A percentile compares a stretch with the other conserved stretches of the same genome.
These are phyloP conservation scores for Incumbomyces lentus DNA, from an alignment of 2,329 filamentous ascomycete genomes.

Conservation along the genomic window DNA sequence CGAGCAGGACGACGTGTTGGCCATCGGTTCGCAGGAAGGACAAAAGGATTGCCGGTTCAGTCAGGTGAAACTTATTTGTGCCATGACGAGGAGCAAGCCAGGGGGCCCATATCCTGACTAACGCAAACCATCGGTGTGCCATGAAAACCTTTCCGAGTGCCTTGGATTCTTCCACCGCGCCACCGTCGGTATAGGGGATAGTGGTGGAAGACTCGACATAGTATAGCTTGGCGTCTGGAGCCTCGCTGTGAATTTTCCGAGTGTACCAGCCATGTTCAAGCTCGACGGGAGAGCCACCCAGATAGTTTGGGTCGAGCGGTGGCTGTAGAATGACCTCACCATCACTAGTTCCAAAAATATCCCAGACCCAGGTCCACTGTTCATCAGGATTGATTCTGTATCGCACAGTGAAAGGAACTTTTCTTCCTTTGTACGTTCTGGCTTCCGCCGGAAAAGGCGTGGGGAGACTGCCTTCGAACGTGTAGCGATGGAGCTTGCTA, in stretches of 20 bases:
- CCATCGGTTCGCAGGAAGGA: slow-evolving; percentile 67
- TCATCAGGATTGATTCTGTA: slow-evolving; percentile 29
- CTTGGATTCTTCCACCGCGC: slow-evolving; percentile 43
- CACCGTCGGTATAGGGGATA: slow-evolving; percentile 48
- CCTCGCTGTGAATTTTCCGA: slow-evolving; percentile 29
- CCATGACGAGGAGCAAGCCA: slow-evolving; percentile 84
- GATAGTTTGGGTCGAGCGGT: slow-evolving; percentile 14
- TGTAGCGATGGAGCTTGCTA: slow-evolving; percentile 26
- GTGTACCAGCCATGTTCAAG: slow-evolving; percentile 27
- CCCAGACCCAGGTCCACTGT: slow-evolving; percentile 37
- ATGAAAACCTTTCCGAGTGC: slow-evolving; percentile 35
- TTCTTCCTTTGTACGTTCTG: slow-evolving; percentile 17
- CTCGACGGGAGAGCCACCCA: slow-evolving; percentile 25
- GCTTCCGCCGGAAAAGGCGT: slow-evolving; percentile 15
- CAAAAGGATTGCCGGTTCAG: slow-evolving; percentile 67
- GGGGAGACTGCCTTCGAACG: slow-evolving; percentile 20
- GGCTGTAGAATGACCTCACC: slow-evolving; percentile 33
- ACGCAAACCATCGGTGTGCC: slow-evolving; percentile 64
- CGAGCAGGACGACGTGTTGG: slow-evolving; percentile 65
- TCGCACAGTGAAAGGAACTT: slow-evolving; percentile 33
- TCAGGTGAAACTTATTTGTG: slow-evolving; percentile 52
- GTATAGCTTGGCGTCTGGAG: slow-evolving; percentile 32
- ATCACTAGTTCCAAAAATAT: slow-evolving; percentile 29
- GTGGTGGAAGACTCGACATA: slow-evolving; percentile 25
- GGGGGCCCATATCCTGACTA: slow-evolving; percentile 68